These are phyloP conservation scores for Dryas octopetala DNA, from an alignment of 306 rosid genomes.

Conservation along the genomic window DNA sequence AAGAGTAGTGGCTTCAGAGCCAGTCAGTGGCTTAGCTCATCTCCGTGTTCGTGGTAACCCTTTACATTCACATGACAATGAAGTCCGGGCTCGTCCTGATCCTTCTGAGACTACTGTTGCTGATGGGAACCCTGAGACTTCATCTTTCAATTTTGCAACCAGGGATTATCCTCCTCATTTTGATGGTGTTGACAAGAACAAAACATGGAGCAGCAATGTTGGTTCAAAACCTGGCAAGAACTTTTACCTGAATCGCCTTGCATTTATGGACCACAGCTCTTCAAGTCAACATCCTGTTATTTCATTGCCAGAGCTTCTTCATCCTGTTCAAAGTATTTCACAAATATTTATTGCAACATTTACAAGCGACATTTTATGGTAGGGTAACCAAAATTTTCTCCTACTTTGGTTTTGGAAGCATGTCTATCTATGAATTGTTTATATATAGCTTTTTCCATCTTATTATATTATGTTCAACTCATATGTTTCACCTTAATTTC, in stretches of 20 bases:
- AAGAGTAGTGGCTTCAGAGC: conserved; percentile 27
- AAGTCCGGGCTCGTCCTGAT: conserved; percentile 18
- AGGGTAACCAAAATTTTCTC: conserved; percentile 8
- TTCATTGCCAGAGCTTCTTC: conserved; percentile 66
- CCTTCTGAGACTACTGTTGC: conserved; percentile 12
- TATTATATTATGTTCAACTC: background rate
- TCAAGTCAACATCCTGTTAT: conserved; percentile 30
- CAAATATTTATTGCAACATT: conserved; percentile 74
- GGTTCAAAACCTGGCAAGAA: conserved; percentile 60
- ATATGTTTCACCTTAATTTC: background rate
- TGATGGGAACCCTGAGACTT: conserved; percentile 17
- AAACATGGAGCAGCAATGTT: background rate
- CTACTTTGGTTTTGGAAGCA: background rate
- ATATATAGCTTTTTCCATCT: background rate
- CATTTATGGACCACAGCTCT: conserved; percentile 29
- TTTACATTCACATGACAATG: conserved; percentile 17
- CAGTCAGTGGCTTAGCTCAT: background rate
- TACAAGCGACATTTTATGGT: conserved; percentile 77
- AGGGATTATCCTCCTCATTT: conserved; percentile 27
- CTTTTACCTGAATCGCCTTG: conserved; percentile 63
- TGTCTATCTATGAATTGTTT: background rate
- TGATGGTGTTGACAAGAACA: conserved; percentile 23
- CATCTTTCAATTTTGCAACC: conserved; percentile 11
- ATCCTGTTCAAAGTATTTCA: conserved; percentile 61
- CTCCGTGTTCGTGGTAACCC: background rate